Evolutionary conservation across 371 early-diverging fungal species (phyloP).

Genomic region (Syncephalastrum racemosum): DNA sequence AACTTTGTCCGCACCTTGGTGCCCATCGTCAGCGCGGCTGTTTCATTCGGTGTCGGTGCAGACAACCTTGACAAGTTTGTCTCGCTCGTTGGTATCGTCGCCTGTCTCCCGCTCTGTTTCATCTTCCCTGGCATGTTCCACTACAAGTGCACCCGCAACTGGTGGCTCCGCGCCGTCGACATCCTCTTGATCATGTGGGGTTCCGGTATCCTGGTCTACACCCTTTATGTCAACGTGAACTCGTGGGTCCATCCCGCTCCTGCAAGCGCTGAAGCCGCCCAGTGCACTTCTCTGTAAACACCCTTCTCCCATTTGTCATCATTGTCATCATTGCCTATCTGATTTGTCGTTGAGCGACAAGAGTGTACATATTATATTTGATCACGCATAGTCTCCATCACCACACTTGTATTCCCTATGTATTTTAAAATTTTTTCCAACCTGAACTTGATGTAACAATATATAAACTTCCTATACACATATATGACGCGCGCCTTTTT

Average conservation of each 20-base stretch:
- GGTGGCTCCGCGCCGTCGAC: constrained; percentile 34
- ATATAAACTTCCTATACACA: no score
- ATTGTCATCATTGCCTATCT: not conserved
- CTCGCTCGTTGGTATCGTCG: constrained; percentile 53
- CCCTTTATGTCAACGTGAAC: constrained; percentile 38
- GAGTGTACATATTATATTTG: no score
- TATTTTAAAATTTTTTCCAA: no score
- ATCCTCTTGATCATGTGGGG: constrained; percentile 53
- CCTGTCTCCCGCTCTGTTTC: constrained; percentile 62
- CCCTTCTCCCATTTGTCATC: not conserved
- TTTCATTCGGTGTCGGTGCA: constrained; percentile 60
- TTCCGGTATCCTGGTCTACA: constrained; percentile 44
- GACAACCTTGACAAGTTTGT: constrained; percentile 73
- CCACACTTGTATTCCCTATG: no score
- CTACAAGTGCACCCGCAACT: constrained; percentile 42
- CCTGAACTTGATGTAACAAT: no score
- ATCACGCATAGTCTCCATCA: no score
- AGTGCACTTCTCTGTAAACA: constrained; percentile 12
- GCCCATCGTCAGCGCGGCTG: constrained; percentile 49
- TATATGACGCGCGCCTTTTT: no score
- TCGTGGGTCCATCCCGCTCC: constrained; percentile 27
- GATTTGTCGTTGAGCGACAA: not conserved
- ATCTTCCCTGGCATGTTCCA: constrained; percentile 80
- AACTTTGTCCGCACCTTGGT: constrained; percentile 57
- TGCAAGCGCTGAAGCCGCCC: constrained; percentile 11